These are phyloP conservation scores for Trichoderma pleuroti DNA, from an alignment of 2,329 filamentous ascomycete genomes.

Conservation along the genomic window DNA sequence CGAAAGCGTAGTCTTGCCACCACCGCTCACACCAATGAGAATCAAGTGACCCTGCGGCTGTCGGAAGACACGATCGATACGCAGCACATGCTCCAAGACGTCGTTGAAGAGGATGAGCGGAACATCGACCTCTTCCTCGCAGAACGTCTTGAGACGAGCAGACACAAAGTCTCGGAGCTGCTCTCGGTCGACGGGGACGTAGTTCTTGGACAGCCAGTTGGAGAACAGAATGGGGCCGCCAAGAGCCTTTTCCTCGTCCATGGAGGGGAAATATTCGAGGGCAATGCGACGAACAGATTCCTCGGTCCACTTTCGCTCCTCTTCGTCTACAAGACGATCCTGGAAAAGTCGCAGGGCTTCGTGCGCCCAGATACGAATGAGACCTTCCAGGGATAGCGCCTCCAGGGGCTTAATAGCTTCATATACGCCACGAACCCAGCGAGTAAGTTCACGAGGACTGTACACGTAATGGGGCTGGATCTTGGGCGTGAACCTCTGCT, in stretches of 20 bases:
- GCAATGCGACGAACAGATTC: constrained; percentile 84
- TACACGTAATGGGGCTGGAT: constrained; percentile 99
- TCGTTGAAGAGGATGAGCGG: constrained; percentile 99
- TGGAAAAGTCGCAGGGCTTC: constrained; percentile 95
- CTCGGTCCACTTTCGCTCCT: constrained; percentile 93
- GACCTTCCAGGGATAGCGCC: constrained; percentile 78
- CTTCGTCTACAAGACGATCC: constrained; percentile 90
- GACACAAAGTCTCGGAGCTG: constrained; percentile 96
- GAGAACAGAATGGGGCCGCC: constrained; percentile 95
- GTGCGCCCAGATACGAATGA: constrained; percentile 97
- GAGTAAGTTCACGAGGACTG: constrained; percentile 94
- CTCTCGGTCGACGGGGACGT: constrained; percentile 93
- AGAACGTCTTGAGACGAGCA: constrained; percentile 94
- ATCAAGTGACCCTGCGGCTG: constrained; percentile 98
- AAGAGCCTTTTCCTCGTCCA: constrained; percentile 84
- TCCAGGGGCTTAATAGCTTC: constrained; percentile 94
- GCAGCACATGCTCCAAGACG: constrained; percentile 93
- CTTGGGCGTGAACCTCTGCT: constrained; percentile 88
- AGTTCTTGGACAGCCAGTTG: constrained; percentile 99
- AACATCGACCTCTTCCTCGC: constrained; percentile 98
- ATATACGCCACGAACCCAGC: constrained; percentile 96
- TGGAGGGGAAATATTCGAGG: constrained; percentile 88
- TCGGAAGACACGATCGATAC: constrained; percentile 97
- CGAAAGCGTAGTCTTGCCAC: constrained; percentile 96
- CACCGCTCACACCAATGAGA: constrained; percentile 95